Conservation (phyloP, 2,329 filamentous ascomycete species). For the Aspergillus ochraceoroseus region DNA sequence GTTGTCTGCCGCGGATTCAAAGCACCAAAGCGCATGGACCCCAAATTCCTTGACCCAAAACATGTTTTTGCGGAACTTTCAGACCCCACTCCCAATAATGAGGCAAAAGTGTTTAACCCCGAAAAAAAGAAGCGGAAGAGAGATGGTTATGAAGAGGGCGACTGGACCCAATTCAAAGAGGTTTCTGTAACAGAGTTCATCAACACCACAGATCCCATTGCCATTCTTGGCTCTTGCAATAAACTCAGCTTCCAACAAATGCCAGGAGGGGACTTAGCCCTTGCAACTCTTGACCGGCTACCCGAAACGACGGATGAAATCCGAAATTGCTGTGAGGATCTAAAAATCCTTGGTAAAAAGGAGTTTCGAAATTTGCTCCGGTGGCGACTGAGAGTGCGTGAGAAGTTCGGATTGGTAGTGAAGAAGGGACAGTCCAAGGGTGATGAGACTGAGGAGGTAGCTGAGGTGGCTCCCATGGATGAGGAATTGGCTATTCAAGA, state of each 20-base stretch:
- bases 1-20: constrained; percentile 95
- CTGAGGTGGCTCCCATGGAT: constrained; percentile 83
- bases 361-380: constrained; percentile 86
- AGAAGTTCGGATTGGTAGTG: constrained; percentile 79
- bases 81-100: constrained; percentile 82
- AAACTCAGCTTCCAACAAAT: constrained; percentile 75
- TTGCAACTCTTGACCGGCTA: constrained; percentile 78
- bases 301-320: constrained; percentile 84
- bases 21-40: constrained; percentile 87
- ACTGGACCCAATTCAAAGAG: constrained; percentile 89
- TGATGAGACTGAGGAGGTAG: constrained; percentile 64
- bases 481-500: constrained; percentile 88
- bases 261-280: constrained; percentile 75
- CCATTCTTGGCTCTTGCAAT: constrained; percentile 81
- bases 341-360: constrained; percentile 86
- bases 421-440: constrained; percentile 59
- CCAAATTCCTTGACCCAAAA: constrained; percentile 81
- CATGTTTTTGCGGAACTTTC: constrained; percentile 90
- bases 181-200: constrained; percentile 87
- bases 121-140: constrained; percentile 96
- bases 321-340: constrained; percentile 68
- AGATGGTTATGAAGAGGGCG: constrained; percentile 95
- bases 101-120: constrained; percentile 96
- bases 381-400: constrained; percentile 84
- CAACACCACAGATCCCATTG: constrained; percentile 86